A percentile compares a stretch with the other conserved stretches of the same genome.
Evolutionary conservation across 176 grass and related monocot genomes (phyloP).

Genomic region (bread wheat (Triticum aestivum)): IWGSC_CS_RefSeq_v2.1 NC_057801.1:52889944-52890443

Average conservation of each 20-base stretch:
- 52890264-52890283: background rate
- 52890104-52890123: background rate
- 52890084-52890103: background rate
- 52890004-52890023: too few species aligned
- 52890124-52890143: background rate
- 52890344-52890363: background rate
- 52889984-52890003: background rate
- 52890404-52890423: background rate
- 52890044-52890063: background rate
- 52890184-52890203: too few species aligned
- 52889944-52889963: background rate
- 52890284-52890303: background rate
- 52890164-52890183: background rate
- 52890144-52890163: background rate
- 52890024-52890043: background rate
- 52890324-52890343: background rate
- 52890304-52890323: background rate
- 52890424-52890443: background rate
- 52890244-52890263: background rate
- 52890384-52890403: background rate
- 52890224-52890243: background rate
- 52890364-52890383: background rate
- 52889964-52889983: background rate
- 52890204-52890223: too few species aligned
- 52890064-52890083: background rate